These are phyloP conservation scores for Malus domestica DNA, from an alignment of 306 rosid species.

Conservation along the genomic window DNA sequence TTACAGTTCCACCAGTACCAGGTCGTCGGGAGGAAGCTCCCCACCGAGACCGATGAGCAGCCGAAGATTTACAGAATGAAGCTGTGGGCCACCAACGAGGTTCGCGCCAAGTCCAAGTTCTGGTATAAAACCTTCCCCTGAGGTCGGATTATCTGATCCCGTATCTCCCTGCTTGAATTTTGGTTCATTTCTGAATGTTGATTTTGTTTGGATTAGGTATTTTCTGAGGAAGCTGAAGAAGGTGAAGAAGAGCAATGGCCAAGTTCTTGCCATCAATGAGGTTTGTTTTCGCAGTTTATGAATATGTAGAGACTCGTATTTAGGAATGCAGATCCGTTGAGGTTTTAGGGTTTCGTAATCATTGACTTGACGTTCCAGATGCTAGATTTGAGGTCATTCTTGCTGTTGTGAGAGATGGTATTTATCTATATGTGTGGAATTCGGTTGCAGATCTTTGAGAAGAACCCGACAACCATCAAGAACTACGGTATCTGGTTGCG, in stretches of 20 bases:
- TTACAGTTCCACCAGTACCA: slow-evolving; percentile 85
- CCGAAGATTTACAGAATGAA: slow-evolving; percentile 91
- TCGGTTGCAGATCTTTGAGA: slow-evolving; percentile 65
- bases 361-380: too few relatives aligned
- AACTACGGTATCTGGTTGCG: slow-evolving; percentile 87
- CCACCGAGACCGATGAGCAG: slow-evolving; percentile 60
- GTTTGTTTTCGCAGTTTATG: neutral
- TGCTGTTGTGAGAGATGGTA: neutral
- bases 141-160: neutral
- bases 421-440: neutral
- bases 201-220: slow-evolving; percentile 43
- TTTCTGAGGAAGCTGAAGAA: slow-evolving; percentile 80
- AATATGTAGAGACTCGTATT: too few relatives aligned
- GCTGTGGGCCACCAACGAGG: slow-evolving; percentile 93
- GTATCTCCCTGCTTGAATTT: neutral
- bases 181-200: neutral
- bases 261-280: slow-evolving; percentile 64
- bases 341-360: neutral
- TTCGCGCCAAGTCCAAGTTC: slow-evolving; percentile 91
- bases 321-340: too few relatives aligned
- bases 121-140: slow-evolving; percentile 36
- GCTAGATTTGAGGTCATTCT: neutral
- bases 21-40: slow-evolving; percentile 88
- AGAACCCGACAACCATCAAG: slow-evolving; percentile 74
- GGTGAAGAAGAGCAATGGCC: slow-evolving; percentile 95